Percentiles rank a stretch among this genome's conserved stretches.
Conservation (phyloP, 2,329 filamentous ascomycete species). For the Trichoderma breve region DNA sequence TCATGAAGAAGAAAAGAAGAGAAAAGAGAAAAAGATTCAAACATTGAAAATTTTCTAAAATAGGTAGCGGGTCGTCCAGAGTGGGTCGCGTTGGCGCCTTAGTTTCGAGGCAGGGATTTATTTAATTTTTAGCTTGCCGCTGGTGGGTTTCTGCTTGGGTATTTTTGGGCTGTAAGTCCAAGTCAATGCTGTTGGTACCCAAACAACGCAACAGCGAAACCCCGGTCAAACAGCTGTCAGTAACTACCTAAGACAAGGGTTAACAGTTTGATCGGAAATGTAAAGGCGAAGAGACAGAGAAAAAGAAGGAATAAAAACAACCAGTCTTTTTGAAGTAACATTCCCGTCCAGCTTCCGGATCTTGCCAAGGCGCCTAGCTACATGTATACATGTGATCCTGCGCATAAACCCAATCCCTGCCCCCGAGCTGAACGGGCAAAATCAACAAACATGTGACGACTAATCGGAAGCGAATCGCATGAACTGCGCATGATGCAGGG, state of each 20-base stretch:
- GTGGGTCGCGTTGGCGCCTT: conserved; percentile 13
- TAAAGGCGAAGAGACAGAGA: background rate
- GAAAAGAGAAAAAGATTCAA: conserved; percentile 25
- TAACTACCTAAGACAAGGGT: background rate
- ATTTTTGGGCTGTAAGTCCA: background rate
- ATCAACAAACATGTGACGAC: conserved; percentile 13
- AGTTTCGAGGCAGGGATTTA: background rate
- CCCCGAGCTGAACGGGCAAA: conserved; percentile 2
- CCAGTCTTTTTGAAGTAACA: background rate
- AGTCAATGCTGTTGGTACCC: background rate
- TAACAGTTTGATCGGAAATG: background rate
- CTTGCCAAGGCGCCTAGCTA: background rate
- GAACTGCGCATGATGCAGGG: conserved; percentile 15
- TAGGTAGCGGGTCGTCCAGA: conserved; percentile 9
- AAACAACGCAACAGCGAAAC: background rate
- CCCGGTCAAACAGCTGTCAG: background rate
- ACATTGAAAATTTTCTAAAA: conserved; percentile 22
- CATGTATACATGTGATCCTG: background rate
- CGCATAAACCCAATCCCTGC: conserved; percentile 8
- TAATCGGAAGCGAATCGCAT: conserved; percentile 11
- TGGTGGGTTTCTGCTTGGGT: background rate
- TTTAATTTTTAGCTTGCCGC: background rate
- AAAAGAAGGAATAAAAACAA: background rate
- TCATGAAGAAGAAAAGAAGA: conserved; percentile 37
- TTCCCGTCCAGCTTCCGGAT: too few relatives aligned